A percentile compares a stretch with the other conserved stretches of the same genome.
phyloP scores from a whole-genome alignment of 306 rosid species.

The Cucurbita ficifolia region DNA sequence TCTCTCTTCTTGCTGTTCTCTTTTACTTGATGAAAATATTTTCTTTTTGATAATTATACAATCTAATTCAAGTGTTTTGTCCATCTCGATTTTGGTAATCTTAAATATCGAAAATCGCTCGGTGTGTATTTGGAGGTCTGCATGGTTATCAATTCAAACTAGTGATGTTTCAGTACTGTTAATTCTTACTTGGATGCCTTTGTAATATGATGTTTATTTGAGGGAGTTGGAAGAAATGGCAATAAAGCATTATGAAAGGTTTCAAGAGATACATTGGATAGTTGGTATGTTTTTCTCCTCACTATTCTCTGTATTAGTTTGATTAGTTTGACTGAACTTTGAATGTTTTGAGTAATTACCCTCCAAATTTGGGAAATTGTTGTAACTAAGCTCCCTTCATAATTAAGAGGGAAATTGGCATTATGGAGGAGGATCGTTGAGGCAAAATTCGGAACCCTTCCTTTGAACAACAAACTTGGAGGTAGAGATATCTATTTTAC shows the following conservation, averaged over 20 bases:
- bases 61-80: neutral
- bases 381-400: no score
- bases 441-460: no score
- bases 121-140: neutral
- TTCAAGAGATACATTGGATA: neutral
- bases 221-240: neutral
- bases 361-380: no score
- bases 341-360: no score
- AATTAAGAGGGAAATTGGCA: no score
- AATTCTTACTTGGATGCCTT: neutral
- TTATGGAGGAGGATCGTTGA: no score
- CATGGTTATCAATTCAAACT: neutral
- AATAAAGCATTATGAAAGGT: neutral
- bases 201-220: neutral
- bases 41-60: neutral
- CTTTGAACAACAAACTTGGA: no score
- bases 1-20: slow-evolving; percentile 5
- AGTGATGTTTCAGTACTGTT: neutral
- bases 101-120: neutral
- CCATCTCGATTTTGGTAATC: neutral
- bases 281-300: neutral
- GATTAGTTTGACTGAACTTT: no score
- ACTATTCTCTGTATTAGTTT: no score
- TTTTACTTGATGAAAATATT: neutral
- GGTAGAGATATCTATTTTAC: no score